These are phyloP conservation scores for Isatis lusitanica DNA, from an alignment of 441 rosid species.

Conservation along the genomic window DNA sequence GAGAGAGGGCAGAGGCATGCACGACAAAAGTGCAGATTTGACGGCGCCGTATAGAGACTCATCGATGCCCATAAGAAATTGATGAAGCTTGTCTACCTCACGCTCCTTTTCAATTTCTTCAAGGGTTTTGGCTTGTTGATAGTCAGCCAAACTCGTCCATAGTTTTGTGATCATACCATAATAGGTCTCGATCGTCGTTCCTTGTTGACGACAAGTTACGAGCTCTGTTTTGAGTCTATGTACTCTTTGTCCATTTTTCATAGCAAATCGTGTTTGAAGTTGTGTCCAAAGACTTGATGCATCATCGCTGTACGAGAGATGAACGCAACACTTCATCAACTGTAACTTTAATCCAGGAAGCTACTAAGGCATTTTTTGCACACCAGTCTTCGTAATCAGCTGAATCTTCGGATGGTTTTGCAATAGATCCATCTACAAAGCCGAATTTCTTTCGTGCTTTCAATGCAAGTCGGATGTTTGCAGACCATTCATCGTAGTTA, in stretches of 20 bases:
- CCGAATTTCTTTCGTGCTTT: no score
- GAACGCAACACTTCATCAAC: neutral
- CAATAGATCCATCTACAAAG: no score
- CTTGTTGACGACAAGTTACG: neutral
- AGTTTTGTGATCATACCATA: neutral
- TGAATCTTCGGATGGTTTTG: no score
- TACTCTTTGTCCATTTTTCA: neutral
- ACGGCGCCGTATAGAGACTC: neutral
- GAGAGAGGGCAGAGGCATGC: neutral
- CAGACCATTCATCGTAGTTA: no score
- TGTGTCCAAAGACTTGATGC: neutral
- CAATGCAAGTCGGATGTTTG: no score
- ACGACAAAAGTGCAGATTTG: neutral
- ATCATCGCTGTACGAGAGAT: neutral
- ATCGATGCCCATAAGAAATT: neutral
- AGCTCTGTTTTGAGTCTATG: neutral
- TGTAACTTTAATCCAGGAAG: neutral
- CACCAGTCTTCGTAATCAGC: no score
- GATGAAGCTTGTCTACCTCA: neutral
- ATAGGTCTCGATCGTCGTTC: neutral
- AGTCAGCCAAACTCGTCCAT: neutral
- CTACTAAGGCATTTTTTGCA: no score
- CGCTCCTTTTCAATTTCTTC: neutral
- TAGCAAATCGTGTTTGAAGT: neutral
- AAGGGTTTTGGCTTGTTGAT: neutral